Base-by-base conservation (phyloP, 495 filamentous ascomycete species). In the Aspergillus incahuasiensis region DNA sequence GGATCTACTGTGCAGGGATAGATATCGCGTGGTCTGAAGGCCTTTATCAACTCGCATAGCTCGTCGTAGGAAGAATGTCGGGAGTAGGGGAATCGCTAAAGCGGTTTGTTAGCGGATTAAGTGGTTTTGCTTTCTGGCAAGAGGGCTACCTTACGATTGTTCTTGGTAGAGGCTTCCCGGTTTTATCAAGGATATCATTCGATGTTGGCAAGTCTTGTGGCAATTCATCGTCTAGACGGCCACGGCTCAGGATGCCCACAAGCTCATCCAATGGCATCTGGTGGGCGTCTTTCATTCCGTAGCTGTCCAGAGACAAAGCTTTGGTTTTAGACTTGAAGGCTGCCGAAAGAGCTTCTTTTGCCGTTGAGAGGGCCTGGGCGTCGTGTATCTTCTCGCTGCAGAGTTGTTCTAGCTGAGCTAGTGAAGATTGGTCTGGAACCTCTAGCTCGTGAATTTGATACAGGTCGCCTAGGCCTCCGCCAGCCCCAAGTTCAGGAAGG, bases 61-160 rank as follows among this genome's bases (percentile, higher is more conserved):
- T 97, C 92, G 0, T 72, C 71, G 48, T 92, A 90, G 0, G 90
- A 96, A 0, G 92, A 95, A 68, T 97, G 92, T 2, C 92, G 82
- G 0, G 92, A 92, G 63, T 92, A 97, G 4, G 91, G 89, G 56
- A 97, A 96, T 11, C 71, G 68, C 77, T 78, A n/a, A 35, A 32
- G n/a, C n/a, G n/a, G n/a, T n/a, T n/a, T n/a, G n/a, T n/a, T n/a
- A n/a, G n/a, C n/a, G n/a, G n/a, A n/a, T n/a, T n/a, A n/a, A n/a
- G n/a, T n/a, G n/a, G n/a, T n/a, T n/a, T n/a, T n/a, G n/a, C n/a
- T n/a, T n/a, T n/a, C n/a, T n/a, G n/a, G n/a, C n/a, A n/a, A 32
- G 5, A 40, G 48, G 19, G n/a, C 19, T 15, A 18, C 3, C 52
- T 7, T 58, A 64, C 62, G 19, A 64, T 64, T 11, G 55, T 52